phyloP scores from a whole-genome alignment of 805 yeast genomes.

The Metschnikowia reukaufii region DNA sequence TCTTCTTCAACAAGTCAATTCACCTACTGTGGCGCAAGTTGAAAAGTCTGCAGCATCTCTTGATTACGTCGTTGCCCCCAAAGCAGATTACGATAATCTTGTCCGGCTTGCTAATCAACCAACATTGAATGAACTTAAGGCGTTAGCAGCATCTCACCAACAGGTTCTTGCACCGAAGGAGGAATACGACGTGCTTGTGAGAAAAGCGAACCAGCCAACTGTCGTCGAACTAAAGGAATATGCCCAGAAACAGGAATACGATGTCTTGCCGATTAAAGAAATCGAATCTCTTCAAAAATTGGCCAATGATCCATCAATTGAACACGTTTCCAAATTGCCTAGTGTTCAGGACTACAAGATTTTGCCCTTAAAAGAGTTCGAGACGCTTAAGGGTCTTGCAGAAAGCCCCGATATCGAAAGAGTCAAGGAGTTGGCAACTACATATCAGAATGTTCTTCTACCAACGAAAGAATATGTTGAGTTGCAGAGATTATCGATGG shows the following conservation, averaged over 20 bases:
- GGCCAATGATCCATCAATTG: conserved; percentile 14
- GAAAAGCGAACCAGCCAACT: conserved; percentile 10
- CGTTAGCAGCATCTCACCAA: conserved; percentile 14
- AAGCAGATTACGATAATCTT: conserved; percentile 14
- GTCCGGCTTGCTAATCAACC: conserved; percentile 18
- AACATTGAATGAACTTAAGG: conserved; percentile 17
- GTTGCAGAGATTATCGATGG: conserved; percentile 5
- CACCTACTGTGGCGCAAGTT: conserved; percentile 24
- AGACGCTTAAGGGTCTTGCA: conserved; percentile 6
- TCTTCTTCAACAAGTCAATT: conserved; percentile 12
- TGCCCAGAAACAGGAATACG: conserved; percentile 7
- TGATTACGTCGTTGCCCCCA: conserved; percentile 18
- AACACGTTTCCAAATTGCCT: conserved; percentile 11
- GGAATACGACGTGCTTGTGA: conserved; percentile 8
- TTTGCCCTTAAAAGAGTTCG: conserved; percentile 6
- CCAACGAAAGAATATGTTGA: conserved; percentile 14
- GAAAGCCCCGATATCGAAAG: conserved; percentile 12
- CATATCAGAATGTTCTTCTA: conserved; percentile 11
- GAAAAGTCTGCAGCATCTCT: conserved; percentile 12
- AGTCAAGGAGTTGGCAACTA: conserved; percentile 18
- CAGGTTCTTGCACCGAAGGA: conserved; percentile 14
- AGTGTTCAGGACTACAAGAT: neutral
- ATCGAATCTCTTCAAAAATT: conserved; percentile 2
- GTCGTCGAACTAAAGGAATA: conserved; percentile 8
- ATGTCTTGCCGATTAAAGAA: conserved; percentile 7